Percentiles rank a stretch among this genome's conserved stretches.
Evolutionary conservation across 805 yeast genomes (phyloP).

Genomic region (Priceomyces castillae): DNA sequence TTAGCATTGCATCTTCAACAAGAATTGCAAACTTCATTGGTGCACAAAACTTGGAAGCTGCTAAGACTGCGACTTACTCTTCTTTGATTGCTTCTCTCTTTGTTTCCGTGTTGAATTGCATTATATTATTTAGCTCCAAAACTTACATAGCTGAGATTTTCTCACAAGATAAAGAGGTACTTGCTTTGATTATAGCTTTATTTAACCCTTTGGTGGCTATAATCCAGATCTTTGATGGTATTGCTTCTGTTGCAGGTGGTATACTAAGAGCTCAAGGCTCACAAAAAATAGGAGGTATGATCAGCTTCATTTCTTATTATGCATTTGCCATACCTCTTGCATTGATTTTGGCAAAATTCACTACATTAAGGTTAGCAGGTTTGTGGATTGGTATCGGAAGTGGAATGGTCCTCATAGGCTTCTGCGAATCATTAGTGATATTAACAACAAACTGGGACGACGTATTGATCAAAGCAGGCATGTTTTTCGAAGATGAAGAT

Average conservation of each 20-base stretch:
- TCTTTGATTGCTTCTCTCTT: constrained; percentile 30
- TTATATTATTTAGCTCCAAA: constrained; percentile 46
- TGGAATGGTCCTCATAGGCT: constrained; percentile 57
- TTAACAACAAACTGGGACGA: constrained; percentile 52
- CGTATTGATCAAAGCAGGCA: constrained; percentile 36
- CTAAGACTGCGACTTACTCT: constrained; percentile 32
- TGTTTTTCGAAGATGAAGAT: constrained; percentile 4
- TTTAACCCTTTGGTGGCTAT: constrained; percentile 61
- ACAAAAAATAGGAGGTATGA: constrained; percentile 67
- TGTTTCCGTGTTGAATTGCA: constrained; percentile 38
- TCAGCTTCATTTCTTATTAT: constrained; percentile 71
- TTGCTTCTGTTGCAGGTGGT: constrained; percentile 71
- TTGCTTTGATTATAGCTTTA: constrained; percentile 46
- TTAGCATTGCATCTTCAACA: constrained; percentile 43
- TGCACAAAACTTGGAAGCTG: constrained; percentile 38
- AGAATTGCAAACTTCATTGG: constrained; percentile 47
- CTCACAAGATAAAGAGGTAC: constrained; percentile 60
- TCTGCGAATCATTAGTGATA: constrained; percentile 47
- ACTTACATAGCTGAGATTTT: constrained; percentile 54
- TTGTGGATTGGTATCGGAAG: constrained; percentile 73
- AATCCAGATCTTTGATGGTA: constrained; percentile 66
- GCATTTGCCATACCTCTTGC: constrained; percentile 69
- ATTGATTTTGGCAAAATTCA: constrained; percentile 47
- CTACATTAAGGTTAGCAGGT: constrained; percentile 52
- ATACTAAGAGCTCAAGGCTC: constrained; percentile 73